phyloP scores from a whole-genome alignment of 2,329 filamentous ascomycete genomes.

The Lachnellula arida region DNA sequence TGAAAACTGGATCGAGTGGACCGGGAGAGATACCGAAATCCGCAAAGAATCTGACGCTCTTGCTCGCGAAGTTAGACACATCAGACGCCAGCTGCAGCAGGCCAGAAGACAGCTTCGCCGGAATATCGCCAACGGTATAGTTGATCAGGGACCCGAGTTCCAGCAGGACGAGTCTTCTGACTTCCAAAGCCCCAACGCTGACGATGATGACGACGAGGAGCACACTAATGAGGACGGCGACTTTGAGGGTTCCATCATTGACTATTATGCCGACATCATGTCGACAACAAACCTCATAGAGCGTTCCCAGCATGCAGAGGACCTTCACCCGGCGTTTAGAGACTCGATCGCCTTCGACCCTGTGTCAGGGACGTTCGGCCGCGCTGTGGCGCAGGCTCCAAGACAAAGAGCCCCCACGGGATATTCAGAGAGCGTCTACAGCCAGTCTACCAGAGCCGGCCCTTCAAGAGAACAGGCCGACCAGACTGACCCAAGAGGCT shows the following conservation, averaged over 20 bases:
- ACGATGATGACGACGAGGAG: conserved; percentile 3
- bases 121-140: conserved; percentile 3
- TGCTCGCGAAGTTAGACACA: conserved; percentile 12
- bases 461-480: background rate
- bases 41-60: conserved; percentile 4
- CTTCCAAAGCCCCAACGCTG: background rate
- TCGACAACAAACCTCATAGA: conserved; percentile 1
- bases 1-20: conserved; percentile 19
- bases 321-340: conserved; percentile 7
- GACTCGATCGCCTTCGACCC: background rate
- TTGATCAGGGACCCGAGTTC: background rate
- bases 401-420: background rate
- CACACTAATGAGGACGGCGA: conserved; percentile 5
- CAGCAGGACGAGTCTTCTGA: background rate
- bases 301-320: background rate
- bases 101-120: conserved; percentile 8
- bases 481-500: background rate
- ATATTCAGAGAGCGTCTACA: conserved; percentile 8
- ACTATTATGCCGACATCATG: conserved; percentile 15
- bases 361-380: background rate
- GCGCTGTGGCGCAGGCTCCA: background rate
- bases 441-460: background rate
- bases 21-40: conserved; percentile 1
- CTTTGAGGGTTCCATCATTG: conserved; percentile 19
- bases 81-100: conserved; percentile 15